phyloP scores from a whole-genome alignment of 805 yeast genomes.

The Candida odintsovae region DNA sequence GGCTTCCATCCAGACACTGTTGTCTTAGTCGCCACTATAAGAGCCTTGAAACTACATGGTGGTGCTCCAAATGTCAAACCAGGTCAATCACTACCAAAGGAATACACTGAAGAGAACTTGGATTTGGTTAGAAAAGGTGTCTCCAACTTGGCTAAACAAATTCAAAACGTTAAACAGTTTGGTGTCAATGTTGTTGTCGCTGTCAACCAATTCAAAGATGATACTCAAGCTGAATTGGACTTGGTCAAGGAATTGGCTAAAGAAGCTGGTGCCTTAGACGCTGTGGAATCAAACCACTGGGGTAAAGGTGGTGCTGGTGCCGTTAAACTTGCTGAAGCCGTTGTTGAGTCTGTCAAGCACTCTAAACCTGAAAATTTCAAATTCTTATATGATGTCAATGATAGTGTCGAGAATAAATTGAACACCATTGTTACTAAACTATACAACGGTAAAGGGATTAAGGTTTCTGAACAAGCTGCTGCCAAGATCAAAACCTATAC shows the following conservation, averaged over 20 bases:
- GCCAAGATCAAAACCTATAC: slow-evolving; percentile 65
- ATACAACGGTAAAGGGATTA: slow-evolving; percentile 75
- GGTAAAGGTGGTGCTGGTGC: slow-evolving; percentile 85
- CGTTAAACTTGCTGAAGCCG: slow-evolving; percentile 64
- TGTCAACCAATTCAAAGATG: slow-evolving; percentile 72
- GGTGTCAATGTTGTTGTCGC: slow-evolving; percentile 82
- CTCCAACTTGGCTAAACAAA: slow-evolving; percentile 72
- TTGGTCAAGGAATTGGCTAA: slow-evolving; percentile 61
- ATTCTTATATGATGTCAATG: slow-evolving; percentile 57
- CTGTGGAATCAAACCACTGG: slow-evolving; percentile 82
- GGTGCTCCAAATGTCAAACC: slow-evolving; percentile 89
- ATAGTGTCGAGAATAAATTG: slow-evolving; percentile 65
- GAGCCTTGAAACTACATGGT: slow-evolving; percentile 83
- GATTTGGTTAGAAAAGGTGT: slow-evolving; percentile 66
- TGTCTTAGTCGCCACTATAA: slow-evolving; percentile 76
- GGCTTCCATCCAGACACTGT: slow-evolving; percentile 74
- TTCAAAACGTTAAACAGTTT: slow-evolving; percentile 61
- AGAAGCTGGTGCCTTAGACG: slow-evolving; percentile 75
- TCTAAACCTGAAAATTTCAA: slow-evolving; percentile 34
- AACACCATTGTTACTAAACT: slow-evolving; percentile 62
- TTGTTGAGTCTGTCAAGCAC: slow-evolving; percentile 53
- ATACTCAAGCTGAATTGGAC: slow-evolving; percentile 62
- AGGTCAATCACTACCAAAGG: slow-evolving; percentile 72
- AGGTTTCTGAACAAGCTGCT: slow-evolving; percentile 63
- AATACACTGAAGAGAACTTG: slow-evolving; percentile 64